Evolutionary conservation across 23 red algal genomes (phyloP).

Genomic region (Chondrus crispus): DNA sequence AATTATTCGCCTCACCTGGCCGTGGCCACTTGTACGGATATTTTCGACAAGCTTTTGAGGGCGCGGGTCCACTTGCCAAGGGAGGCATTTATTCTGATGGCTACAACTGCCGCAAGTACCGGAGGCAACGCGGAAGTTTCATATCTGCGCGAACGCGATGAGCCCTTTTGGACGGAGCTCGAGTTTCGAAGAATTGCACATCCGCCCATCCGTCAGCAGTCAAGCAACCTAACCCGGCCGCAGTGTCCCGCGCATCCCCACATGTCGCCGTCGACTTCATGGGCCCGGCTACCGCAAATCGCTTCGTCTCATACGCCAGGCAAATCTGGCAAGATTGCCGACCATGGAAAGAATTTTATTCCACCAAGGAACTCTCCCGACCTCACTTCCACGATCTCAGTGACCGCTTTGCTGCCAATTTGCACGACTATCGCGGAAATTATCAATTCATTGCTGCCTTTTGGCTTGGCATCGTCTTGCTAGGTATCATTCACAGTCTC

Average conservation of each 20-base stretch:
- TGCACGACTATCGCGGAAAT: slow-evolving; percentile 49
- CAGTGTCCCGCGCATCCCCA: too few relatives aligned
- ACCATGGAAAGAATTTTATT: slow-evolving; percentile 62
- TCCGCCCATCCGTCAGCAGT: too few relatives aligned
- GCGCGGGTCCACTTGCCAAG: too few relatives aligned
- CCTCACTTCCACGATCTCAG: slow-evolving; percentile 35
- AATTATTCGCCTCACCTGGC: too few relatives aligned
- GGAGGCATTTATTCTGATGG: too few relatives aligned
- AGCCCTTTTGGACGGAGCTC: slow-evolving; percentile 66
- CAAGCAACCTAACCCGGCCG: too few relatives aligned
- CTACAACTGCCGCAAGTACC: too few relatives aligned
- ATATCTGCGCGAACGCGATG: too few relatives aligned
- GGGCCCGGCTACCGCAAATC: neutral
- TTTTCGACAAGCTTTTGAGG: too few relatives aligned
- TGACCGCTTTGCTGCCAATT: slow-evolving; percentile 37
- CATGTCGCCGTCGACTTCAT: too few relatives aligned
- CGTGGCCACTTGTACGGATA: too few relatives aligned
- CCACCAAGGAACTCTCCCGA: slow-evolving; percentile 13
- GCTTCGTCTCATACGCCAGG: slow-evolving; percentile 13
- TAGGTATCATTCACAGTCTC: slow-evolving; percentile 26
- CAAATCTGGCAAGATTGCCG: slow-evolving; percentile 28
- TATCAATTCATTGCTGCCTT: slow-evolving; percentile 46
- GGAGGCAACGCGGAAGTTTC: too few relatives aligned
- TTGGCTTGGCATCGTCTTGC: slow-evolving; percentile 2
- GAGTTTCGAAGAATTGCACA: slow-evolving; percentile 52